A percentile compares a stretch with the other conserved stretches of the same genome.
phyloP scores from a whole-genome alignment of 2,329 filamentous ascomycete species.

The Neofusicoccum sp. region DNA sequence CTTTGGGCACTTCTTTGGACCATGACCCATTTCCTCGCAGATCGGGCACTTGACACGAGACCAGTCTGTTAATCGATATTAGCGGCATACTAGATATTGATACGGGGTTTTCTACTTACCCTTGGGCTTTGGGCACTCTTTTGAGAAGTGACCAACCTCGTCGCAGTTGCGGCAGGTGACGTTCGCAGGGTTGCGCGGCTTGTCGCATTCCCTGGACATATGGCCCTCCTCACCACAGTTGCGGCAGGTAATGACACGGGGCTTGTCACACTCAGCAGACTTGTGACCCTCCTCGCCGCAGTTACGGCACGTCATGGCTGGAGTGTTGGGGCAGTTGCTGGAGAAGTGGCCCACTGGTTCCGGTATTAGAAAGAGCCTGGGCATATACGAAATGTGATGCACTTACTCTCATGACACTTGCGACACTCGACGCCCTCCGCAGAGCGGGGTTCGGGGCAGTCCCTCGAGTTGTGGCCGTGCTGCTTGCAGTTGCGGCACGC shows the following conservation, averaged over 20 bases:
- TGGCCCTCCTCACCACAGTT: conserved; percentile 39
- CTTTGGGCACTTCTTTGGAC: conserved; percentile 31
- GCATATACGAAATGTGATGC: not conserved
- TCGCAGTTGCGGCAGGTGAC: conserved; percentile 60
- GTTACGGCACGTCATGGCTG: conserved; percentile 33
- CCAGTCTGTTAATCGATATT: conserved; percentile 36
- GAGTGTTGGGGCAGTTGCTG: conserved; percentile 30
- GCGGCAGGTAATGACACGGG: conserved; percentile 37
- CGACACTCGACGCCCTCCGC: conserved; percentile 62
- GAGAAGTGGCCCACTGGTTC: conserved; percentile 33
- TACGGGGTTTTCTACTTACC: not conserved
- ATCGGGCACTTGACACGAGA: conserved; percentile 48
- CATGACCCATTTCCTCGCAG: conserved; percentile 31
- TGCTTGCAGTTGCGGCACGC: conserved; percentile 69
- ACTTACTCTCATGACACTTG: conserved; percentile 60
- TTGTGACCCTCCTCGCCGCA: conserved; percentile 38
- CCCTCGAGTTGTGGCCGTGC: conserved; percentile 36
- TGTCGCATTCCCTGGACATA: conserved; percentile 36
- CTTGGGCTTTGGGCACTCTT: conserved; percentile 58
- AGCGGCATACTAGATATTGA: not conserved
- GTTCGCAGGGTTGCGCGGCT: conserved; percentile 39
- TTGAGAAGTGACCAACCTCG: conserved; percentile 58
- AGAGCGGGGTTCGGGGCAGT: conserved; percentile 45
- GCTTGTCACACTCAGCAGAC: conserved; percentile 37
- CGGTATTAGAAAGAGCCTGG: not conserved